Conservation (phyloP, 805 yeast species). For the Candida easanensis region DNA sequence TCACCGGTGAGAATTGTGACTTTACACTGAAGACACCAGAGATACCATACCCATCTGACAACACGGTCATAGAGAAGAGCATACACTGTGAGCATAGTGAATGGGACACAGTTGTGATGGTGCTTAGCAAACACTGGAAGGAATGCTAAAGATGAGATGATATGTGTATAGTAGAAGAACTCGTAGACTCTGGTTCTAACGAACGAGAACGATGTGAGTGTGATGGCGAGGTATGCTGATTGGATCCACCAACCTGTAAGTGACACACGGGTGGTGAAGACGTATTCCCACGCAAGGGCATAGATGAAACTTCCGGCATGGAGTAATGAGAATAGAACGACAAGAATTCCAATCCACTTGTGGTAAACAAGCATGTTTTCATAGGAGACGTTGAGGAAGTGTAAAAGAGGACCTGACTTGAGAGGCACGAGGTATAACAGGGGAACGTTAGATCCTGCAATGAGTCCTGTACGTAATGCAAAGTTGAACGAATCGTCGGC, state of each 20-base stretch:
- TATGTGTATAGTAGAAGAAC: constrained; percentile 22
- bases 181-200: constrained; percentile 22
- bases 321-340: constrained; percentile 16
- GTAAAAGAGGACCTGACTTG: constrained; percentile 25
- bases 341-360: constrained; percentile 24
- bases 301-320: constrained; percentile 20
- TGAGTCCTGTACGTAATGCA: constrained; percentile 26
- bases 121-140: constrained; percentile 28
- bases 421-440: constrained; percentile 27
- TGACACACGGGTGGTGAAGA: constrained; percentile 6
- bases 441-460: constrained; percentile 27
- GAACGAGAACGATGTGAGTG: constrained; percentile 14
- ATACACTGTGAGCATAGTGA: constrained; percentile 17
- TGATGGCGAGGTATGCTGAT: constrained; percentile 9
- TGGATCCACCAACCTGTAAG: constrained; percentile 20
- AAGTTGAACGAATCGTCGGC: constrained; percentile 24
- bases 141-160: constrained; percentile 17
- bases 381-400: constrained; percentile 20
- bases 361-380: constrained; percentile 26
- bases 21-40: constrained; percentile 19
- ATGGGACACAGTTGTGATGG: constrained; percentile 25
- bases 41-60: constrained; percentile 13
- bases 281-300: constrained; percentile 22
- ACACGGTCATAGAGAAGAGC: constrained; percentile 21
- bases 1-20: constrained; percentile 3